These are phyloP conservation scores for Schizochytrium sp. DNA, from an alignment of 108 stramenopile genomes.

Conservation along the genomic window DNA sequence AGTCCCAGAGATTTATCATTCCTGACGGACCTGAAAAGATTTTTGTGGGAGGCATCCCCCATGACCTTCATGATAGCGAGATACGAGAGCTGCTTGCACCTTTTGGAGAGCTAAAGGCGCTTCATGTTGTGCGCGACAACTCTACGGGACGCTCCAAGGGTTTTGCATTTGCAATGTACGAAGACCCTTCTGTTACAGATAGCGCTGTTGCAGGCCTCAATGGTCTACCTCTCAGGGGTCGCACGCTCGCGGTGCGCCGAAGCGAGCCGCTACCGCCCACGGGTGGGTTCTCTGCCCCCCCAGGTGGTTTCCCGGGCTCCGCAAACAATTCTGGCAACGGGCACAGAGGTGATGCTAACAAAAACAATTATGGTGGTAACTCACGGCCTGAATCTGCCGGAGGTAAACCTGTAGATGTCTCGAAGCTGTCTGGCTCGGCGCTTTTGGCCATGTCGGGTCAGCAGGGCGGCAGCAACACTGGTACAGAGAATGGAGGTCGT, in stretches of 20 bases:
- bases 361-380: not conserved
- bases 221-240: conserved; percentile 93
- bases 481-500: too few species aligned
- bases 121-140: conserved; percentile 91
- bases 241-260: conserved; percentile 85
- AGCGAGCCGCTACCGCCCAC: conserved; percentile 69
- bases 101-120: conserved; percentile 88
- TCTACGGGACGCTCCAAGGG: conserved; percentile 86
- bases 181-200: conserved; percentile 83
- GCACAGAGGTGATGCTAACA: not conserved
- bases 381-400: not conserved
- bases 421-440: not conserved
- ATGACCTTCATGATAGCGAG: conserved; percentile 91
- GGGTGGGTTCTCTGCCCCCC: conserved; percentile 69
- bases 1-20: conserved; percentile 75
- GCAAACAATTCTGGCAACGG: not conserved
- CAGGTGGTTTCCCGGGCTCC: not conserved
- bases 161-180: conserved; percentile 96
- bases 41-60: conserved; percentile 97
- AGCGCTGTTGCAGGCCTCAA: conserved; percentile 92
- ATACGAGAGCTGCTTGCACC: conserved; percentile 90
- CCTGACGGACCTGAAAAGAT: conserved; percentile 97
- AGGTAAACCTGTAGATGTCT: too few species aligned
- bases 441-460: not conserved
- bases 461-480: not conserved